Evolutionary conservation across 306 rosid species (phyloP), one percentile per base, ranked within the genome.

Genomic region (Cucumis hystrix): DNA sequence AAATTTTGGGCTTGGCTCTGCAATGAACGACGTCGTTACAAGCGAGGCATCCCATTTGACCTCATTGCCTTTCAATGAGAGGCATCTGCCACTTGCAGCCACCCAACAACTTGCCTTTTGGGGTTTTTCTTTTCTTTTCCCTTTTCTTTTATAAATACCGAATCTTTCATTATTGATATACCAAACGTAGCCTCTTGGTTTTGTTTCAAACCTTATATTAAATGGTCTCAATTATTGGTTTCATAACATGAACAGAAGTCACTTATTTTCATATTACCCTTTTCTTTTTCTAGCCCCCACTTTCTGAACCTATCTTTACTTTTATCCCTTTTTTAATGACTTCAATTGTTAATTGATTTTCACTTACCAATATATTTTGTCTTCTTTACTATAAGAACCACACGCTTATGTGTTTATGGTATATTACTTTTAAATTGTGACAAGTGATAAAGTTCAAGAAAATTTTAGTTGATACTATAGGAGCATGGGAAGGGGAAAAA

Each of bases 1-100:
- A 40, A 33, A 33, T 37, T 23, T 37, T 65, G 30, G 72, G 9
- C 1, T 66, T 39, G 52, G 52, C 52, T 66, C 73, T 18, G 30
- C 74, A n/a, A 6, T 7, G 18, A 43, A 68, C 74, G 74, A 68
- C 74, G 74, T 68, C 56, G 74, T 68, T 68, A 41, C 74, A 41
- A 67, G 74, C 52, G 6, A 66, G 30, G 73, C 28, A 39, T 66
- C 73, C 73, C 28, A 64, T 64, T 39, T 39, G 73, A 37, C 70
- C 47, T 43, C 70, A 17, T 35, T 16, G 70, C 69, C 69, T 33
- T 30, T 33, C 23, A 16, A 7, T 25, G 18, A 21, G 41, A 63
- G 70, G 47, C 23, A 40, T 40, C 16, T 40, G 21, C 21, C 41
- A 33, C 21, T 40, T 20, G 52, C 54, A 41, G 55, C 56, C 74